Percentiles rank a stretch among this genome's conserved stretches.
Conservation (phyloP, 2,329 filamentous ascomycete genomes). For the Thielaviopsis populi region DNA sequence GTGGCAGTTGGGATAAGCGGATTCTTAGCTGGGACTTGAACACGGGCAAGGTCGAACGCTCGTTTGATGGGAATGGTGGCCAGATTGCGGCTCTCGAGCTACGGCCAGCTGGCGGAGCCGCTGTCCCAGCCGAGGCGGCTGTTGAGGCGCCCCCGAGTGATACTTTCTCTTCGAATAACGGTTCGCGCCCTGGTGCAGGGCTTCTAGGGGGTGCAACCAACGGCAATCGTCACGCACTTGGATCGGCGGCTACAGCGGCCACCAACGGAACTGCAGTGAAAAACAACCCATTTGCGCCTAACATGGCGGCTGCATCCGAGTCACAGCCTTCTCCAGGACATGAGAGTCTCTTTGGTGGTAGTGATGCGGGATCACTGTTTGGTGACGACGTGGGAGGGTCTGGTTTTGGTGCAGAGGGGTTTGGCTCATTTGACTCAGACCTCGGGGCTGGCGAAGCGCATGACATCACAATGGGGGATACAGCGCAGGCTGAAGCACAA, state of each 20-base stretch:
- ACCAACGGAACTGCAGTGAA: neutral
- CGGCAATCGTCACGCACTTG: conserved; percentile 20
- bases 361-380: conserved; percentile 70
- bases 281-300: conserved; percentile 12
- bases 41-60: conserved; percentile 59
- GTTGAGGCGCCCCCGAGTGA: conserved; percentile 30
- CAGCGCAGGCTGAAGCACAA: conserved; percentile 20
- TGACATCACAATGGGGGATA: conserved; percentile 19
- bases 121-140: conserved; percentile 55
- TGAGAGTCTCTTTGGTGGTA: conserved; percentile 68
- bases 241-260: conserved; percentile 21
- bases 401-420: conserved; percentile 38
- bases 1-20: conserved; percentile 92
- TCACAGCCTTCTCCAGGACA: conserved; percentile 54
- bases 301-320: conserved; percentile 22
- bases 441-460: conserved; percentile 61
- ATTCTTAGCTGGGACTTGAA: conserved; percentile 93
- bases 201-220: conserved; percentile 23
- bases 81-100: conserved; percentile 85
- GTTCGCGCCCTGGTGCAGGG: neutral
- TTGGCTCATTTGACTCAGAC: conserved; percentile 36
- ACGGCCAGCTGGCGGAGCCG: conserved; percentile 58
- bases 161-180: conserved; percentile 60
- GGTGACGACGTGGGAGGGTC: conserved; percentile 48
- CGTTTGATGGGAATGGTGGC: conserved; percentile 60